Conservation (phyloP, 768 basidiomycete genomes). For the Pholiota molesta region DNA sequence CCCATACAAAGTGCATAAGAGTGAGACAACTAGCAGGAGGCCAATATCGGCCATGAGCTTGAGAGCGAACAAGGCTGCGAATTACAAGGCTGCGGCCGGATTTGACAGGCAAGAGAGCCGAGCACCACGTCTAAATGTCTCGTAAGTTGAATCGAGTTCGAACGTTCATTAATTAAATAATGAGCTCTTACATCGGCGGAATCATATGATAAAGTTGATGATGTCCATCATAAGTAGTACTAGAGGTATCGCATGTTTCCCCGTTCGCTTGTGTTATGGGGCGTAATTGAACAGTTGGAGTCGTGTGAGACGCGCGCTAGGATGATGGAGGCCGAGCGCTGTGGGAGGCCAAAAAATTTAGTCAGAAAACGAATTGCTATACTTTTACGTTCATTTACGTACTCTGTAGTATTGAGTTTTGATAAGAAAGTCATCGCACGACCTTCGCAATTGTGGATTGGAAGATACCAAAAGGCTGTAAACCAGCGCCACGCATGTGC, state of each 20-base stretch:
- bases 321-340: not conserved
- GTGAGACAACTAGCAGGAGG: too few relatives aligned
- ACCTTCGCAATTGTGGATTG: not conserved
- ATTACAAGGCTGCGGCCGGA: not conserved
- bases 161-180: not conserved
- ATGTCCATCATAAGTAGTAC: not conserved
- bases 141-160: too few relatives aligned
- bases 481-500: not conserved
- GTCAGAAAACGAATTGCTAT: not conserved
- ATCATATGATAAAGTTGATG: not conserved
- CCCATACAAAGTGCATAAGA: not conserved
- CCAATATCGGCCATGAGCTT: not conserved
- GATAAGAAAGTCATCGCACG: not conserved
- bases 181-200: not conserved
- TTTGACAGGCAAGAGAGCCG: not conserved
- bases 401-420: not conserved
- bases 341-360: not conserved
- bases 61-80: not conserved
- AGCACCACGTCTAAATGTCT: not conserved
- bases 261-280: not conserved
- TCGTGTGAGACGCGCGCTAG: not conserved
- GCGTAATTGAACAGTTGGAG: not conserved
- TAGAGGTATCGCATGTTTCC: not conserved
- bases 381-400: not conserved
- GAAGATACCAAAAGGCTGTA: not conserved